phyloP scores from a whole-genome alignment of 2,329 filamentous ascomycete species.

The Trichophyton rubrum region DNA sequence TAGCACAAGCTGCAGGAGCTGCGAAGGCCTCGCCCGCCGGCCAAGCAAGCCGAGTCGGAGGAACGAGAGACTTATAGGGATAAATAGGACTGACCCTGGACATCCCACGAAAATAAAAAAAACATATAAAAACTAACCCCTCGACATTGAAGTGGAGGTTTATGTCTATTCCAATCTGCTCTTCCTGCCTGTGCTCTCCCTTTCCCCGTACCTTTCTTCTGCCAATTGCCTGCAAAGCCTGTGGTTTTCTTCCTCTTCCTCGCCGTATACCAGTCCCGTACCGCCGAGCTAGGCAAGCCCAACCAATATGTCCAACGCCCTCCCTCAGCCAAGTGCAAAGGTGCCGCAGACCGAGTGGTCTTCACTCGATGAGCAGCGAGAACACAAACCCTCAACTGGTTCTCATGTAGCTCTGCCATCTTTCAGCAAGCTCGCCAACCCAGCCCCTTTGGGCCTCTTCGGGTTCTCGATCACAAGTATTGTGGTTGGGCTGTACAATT shows the following conservation, averaged over 20 bases:
- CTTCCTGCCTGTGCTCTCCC: neutral
- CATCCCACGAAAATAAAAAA: neutral
- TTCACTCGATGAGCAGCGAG: neutral
- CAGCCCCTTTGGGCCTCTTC: constrained; percentile 47
- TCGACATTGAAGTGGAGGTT: neutral
- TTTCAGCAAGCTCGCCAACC: constrained; percentile 35
- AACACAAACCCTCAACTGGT: neutral
- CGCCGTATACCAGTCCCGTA: neutral
- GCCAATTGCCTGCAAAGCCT: neutral
- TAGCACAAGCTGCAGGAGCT: neutral
- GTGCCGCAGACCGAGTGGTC: neutral
- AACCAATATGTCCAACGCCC: neutral
- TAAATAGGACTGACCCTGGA: neutral
- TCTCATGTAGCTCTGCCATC: constrained; percentile 10
- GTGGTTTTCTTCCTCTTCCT: neutral
- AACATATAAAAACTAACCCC: neutral
- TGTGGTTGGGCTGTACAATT: constrained; percentile 40
- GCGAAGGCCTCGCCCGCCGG: neutral
- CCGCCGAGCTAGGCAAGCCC: neutral
- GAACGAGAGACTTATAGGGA: neutral
- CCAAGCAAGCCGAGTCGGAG: constrained; percentile 3
- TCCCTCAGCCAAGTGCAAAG: neutral
- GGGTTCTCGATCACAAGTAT: constrained; percentile 57
- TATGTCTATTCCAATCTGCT: neutral
- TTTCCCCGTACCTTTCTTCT: neutral